Conservation (phyloP, 2,329 filamentous ascomycete genomes). For the Metarhizium anisopliae region DNA sequence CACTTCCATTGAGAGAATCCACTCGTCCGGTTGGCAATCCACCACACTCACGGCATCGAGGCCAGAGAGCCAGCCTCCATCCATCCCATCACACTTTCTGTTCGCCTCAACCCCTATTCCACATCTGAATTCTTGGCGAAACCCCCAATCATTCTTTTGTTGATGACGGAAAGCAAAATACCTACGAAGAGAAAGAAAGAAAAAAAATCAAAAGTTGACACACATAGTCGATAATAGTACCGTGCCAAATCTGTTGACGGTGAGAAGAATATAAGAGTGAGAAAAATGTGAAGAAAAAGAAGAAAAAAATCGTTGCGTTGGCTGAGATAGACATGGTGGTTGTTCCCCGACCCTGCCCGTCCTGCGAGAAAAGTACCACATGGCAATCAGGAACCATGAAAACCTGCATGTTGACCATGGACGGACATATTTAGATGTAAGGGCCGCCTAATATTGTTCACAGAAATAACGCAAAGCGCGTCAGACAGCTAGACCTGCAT, state of each 20-base stretch:
- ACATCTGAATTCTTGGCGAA: background rate
- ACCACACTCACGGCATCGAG: background rate
- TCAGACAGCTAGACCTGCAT: background rate
- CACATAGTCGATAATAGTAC: background rate
- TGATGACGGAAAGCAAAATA: background rate
- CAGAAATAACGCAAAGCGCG: constrained; percentile 8
- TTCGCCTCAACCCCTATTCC: background rate
- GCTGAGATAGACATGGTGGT: background rate
- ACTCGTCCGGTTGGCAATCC: background rate
- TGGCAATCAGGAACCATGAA: background rate
- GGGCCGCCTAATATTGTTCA: background rate
- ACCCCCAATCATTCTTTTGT: background rate
- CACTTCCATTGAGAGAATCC: background rate
- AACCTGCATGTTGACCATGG: background rate
- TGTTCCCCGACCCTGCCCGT: background rate
- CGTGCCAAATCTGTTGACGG: background rate
- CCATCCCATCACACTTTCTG: background rate
- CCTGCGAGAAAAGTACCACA: background rate
- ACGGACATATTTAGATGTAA: background rate
- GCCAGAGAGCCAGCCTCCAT: background rate
- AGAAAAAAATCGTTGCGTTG: background rate
- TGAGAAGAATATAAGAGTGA: background rate
- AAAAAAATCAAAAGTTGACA: background rate
- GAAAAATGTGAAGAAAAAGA: background rate
- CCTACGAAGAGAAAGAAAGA: background rate